Base-by-base conservation (phyloP, 202 grass and related monocot species). In the Thinopyrum obtusiflorum region DNA sequence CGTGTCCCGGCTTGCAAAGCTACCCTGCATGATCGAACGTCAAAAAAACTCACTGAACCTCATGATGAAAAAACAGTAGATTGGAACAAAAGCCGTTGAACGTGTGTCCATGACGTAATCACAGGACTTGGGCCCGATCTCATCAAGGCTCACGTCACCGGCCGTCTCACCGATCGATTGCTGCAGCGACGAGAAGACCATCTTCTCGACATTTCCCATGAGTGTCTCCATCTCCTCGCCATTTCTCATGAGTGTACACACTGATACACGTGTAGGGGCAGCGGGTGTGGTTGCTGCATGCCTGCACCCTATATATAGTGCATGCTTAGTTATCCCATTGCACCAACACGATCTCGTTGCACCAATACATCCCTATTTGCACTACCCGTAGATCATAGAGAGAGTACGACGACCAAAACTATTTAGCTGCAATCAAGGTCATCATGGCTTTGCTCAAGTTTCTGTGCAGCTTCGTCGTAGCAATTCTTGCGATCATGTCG, bases 371-470 rank as follows among this genome's bases (percentile, higher is more conserved):
- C 29, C 29, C 29, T 31, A 31, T 31, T 3, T 31, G 40, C 11
- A 44, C 11, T 4, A 13, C 10, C 9, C 7, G 7, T 2, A 10
- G 37, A 51, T 17, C 47, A 20, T 9, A 57, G 2, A 57, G 6
- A 9, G 51, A 57, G 6, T 2, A 7, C 18, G 18, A n/a, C 6
- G 51, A 57, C 6, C 51, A 57, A 0, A 57, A 57, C 29, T 31
- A 31, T 31, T 57, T 5, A 8, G 51, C 18, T 57, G 51, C 2
- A 0, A 0, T 57, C 2, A 51, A 17, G 47, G 15, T 51, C 33
- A 37, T 69, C 32, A 65, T 66, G 63, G 62, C 18, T 47, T 68
- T 68, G 40, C 26, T 81, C 40, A 81, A 68, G 64, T 4, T 81
- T 25, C 42, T 68, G 20, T 81, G 64, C 18, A 10, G 27, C 63